A percentile compares a stretch with the other conserved stretches of the same genome.
phyloP scores from a whole-genome alignment of 768 basidiomycete genomes.

The Boletus pseudo-olivaceus region DNA sequence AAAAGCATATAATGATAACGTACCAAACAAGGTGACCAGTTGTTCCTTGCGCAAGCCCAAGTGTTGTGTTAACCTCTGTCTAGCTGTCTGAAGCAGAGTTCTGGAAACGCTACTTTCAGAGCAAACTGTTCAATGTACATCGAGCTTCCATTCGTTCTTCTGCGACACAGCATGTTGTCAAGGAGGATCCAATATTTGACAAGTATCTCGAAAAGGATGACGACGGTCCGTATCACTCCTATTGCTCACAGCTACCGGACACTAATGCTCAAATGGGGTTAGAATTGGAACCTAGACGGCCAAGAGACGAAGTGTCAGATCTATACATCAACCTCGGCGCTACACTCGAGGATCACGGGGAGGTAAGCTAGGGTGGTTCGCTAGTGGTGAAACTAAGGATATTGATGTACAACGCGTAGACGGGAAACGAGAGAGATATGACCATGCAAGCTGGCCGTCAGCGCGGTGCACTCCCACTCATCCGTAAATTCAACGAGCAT shows the following conservation, averaged over 20 bases:
- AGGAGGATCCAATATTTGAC: constrained; percentile 93
- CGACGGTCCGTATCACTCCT: constrained; percentile 57
- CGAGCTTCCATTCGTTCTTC: constrained; percentile 89
- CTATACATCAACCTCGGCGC: constrained; percentile 83
- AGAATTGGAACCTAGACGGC: constrained; percentile 78
- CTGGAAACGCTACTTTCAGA: constrained; percentile 97
- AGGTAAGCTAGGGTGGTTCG: constrained; percentile 44
- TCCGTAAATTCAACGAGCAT: constrained; percentile 97
- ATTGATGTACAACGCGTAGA: constrained; percentile 41
- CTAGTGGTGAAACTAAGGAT: neutral
- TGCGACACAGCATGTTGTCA: constrained; percentile 78
- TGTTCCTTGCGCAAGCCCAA: neutral
- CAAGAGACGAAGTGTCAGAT: constrained; percentile 64
- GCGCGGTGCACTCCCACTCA: constrained; percentile 82
- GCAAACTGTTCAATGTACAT: constrained; percentile 92
- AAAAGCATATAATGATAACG: constrained; percentile 89
- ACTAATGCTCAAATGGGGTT: neutral
- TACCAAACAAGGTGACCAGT: constrained; percentile 68
- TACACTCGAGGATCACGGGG: constrained; percentile 86
- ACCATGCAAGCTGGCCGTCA: constrained; percentile 97
- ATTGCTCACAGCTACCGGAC: neutral
- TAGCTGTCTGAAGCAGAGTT: constrained; percentile 90
- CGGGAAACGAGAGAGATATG: constrained; percentile 83
- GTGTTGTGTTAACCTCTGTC: constrained; percentile 1
- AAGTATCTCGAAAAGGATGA: constrained; percentile 95